Base-by-base conservation (phyloP, 371 early-diverging fungal genomes). In the Coemansia sp. region DNA sequence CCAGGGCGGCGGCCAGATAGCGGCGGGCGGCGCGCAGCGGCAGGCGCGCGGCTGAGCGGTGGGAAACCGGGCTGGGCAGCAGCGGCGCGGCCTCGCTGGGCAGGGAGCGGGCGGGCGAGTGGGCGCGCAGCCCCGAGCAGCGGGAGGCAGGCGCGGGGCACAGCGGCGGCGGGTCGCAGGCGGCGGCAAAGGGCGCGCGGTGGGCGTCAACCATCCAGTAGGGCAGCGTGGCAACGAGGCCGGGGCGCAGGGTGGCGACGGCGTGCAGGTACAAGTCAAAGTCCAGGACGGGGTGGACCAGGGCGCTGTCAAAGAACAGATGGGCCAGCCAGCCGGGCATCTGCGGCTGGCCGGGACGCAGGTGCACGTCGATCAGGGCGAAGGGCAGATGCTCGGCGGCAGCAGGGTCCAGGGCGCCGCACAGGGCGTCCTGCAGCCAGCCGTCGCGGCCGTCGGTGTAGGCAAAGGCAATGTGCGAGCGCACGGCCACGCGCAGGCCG, bases 151-250 rank as follows among this genome's bases (percentile, higher is more conserved):
- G 59, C 34, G 49, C 36, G 9, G 59, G 39, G 13, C 38, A 49
- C 30, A 20, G 20, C 20, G 59, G 53, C 36, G 34, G 39, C 34
- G 14, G 39, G 26, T 14, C 30, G 13, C 32, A 11, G 6, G 32
- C 13, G 20, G 10, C 20, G 5, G 39, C 47, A 42, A 59, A 70
- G 34, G 58, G 50, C 2, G 49, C 51, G 5, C 62, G 58, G 36
- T 50, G 43, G 49, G 49, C 65, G 55, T 74, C 74, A 3, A 70
- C 70, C 45, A 74, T 20, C 74, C 74, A 74, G 55, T 74, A 74
- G 0, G 74, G 74, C 34, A 74, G 34, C 2, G 43, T 50, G 16
- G 35, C 16, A 36, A 54, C 63, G 9, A 10, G 51, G 16, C 13
- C 36, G 5, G 60, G 20, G n/a, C 62, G 20, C 32, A 69, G 47